Percentiles rank a stretch among this genome's conserved stretches.
phyloP scores from a whole-genome alignment of 352 stramenopile genomes.

The Phytophthora aleatoria region DNA sequence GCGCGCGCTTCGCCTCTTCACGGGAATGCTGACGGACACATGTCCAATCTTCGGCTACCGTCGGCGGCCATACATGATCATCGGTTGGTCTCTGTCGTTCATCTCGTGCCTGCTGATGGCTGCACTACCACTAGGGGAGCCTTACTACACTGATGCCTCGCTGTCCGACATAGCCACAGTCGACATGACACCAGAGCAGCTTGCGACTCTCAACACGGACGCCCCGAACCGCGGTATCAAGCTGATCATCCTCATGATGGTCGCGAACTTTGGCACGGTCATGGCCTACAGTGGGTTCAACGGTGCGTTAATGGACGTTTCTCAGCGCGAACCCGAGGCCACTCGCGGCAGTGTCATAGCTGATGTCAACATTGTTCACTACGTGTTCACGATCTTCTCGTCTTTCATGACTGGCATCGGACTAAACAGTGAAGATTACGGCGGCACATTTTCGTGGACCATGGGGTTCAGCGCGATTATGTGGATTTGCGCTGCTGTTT shows the following conservation, averaged over 20 bases:
- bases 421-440: constrained; percentile 53
- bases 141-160: constrained; percentile 45
- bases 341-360: constrained; percentile 46
- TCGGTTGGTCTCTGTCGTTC: constrained; percentile 57
- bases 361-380: constrained; percentile 37
- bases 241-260: constrained; percentile 66
- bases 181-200: constrained; percentile 41
- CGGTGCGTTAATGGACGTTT: constrained; percentile 59
- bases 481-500: constrained; percentile 37
- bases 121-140: constrained; percentile 42
- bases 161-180: constrained; percentile 26
- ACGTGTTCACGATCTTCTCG: constrained; percentile 43
- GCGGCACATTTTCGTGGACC: constrained; percentile 50
- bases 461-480: constrained; percentile 66
- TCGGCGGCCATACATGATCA: constrained; percentile 82
- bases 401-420: constrained; percentile 49
- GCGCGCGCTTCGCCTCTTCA: constrained; percentile 53
- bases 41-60: constrained; percentile 78
- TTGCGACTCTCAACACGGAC: constrained; percentile 43
- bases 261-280: constrained; percentile 78
- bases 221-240: constrained; percentile 46
- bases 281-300: constrained; percentile 75
- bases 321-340: constrained; percentile 45
- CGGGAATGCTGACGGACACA: constrained; percentile 73
- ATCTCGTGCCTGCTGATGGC: constrained; percentile 50